These are phyloP conservation scores for Leccinellum luteum DNA, from an alignment of 768 basidiomycete genomes.

Conservation along the genomic window DNA sequence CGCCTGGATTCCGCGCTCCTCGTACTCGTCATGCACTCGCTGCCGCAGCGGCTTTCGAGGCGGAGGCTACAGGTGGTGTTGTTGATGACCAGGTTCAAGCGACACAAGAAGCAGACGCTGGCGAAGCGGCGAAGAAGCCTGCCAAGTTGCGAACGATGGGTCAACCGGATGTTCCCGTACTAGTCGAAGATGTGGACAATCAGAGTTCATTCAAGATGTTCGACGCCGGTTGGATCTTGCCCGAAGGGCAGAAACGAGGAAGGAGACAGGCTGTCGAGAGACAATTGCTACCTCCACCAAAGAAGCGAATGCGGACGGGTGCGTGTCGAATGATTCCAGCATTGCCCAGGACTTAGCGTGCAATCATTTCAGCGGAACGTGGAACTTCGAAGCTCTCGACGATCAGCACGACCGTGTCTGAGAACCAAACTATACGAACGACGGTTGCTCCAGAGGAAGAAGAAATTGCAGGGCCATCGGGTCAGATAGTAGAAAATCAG, in stretches of 20 bases:
- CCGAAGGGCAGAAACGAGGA: conserved; percentile 66
- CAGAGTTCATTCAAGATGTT: conserved; percentile 77
- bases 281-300: conserved; percentile 47
- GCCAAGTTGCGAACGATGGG: conserved; percentile 21
- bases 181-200: conserved; percentile 71
- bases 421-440: conserved; percentile 39
- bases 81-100: conserved; percentile 9
- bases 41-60: conserved; percentile 44
- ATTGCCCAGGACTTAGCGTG: not conserved
- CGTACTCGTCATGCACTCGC: conserved; percentile 46
- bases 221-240: conserved; percentile 86
- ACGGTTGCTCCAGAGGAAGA: conserved; percentile 29
- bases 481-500: conserved; percentile 17
- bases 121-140: conserved; percentile 28
- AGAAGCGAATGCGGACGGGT: conserved; percentile 53
- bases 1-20: conserved; percentile 48
- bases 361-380: conserved; percentile 27
- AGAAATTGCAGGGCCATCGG: conserved; percentile 22
- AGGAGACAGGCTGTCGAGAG: conserved; percentile 50
- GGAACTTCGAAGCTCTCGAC: conserved; percentile 44
- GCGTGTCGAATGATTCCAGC: conserved; percentile 7
- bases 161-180: conserved; percentile 44
- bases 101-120: conserved; percentile 5
- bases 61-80: conserved; percentile 29
- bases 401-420: conserved; percentile 45